These are phyloP conservation scores for Mycogone perniciosa DNA, from an alignment of 2,329 filamentous ascomycete species.

Conservation along the genomic window DNA sequence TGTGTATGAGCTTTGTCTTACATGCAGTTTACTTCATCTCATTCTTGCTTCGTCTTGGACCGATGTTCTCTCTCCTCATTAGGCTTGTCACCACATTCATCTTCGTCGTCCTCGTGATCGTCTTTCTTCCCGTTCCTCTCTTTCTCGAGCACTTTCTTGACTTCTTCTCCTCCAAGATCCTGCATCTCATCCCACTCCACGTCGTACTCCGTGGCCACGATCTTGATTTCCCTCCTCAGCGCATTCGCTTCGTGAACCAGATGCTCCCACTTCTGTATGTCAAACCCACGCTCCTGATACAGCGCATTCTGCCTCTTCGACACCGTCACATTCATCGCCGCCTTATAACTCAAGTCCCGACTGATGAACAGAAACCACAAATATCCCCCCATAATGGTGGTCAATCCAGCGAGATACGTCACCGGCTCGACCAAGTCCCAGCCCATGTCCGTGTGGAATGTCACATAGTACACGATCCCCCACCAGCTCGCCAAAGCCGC, in stretches of 20 bases:
- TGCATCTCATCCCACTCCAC: slow-evolving; percentile 78
- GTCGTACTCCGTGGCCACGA: slow-evolving; percentile 78
- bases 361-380: slow-evolving; percentile 93
- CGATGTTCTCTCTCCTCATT: slow-evolving; percentile 32
- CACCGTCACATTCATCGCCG: slow-evolving; percentile 81
- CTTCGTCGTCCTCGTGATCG: slow-evolving; percentile 32
- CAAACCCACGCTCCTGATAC: slow-evolving; percentile 70
- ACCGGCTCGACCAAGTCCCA: slow-evolving; percentile 92
- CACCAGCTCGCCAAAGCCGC: slow-evolving; percentile 70
- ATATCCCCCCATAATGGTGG: slow-evolving; percentile 82
- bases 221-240: slow-evolving; percentile 70
- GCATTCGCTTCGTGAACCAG: slow-evolving; percentile 74
- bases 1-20: slow-evolving; percentile 18
- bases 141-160: slow-evolving; percentile 50
- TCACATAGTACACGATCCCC: slow-evolving; percentile 69
- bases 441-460: slow-evolving; percentile 67
- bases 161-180: slow-evolving; percentile 65
- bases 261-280: slow-evolving; percentile 69
- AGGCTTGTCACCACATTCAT: slow-evolving; percentile 22
- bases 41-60: slow-evolving; percentile 26
- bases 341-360: slow-evolving; percentile 78
- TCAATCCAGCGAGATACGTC: slow-evolving; percentile 81
- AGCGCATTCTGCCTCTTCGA: slow-evolving; percentile 68
- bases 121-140: slow-evolving; percentile 37
- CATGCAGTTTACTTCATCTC: slow-evolving; percentile 18